Evolutionary conservation across 179 eudicot species (phyloP), one percentile per base, ranked within the genome.

Genomic region (Corrigiola litoralis): DNA sequence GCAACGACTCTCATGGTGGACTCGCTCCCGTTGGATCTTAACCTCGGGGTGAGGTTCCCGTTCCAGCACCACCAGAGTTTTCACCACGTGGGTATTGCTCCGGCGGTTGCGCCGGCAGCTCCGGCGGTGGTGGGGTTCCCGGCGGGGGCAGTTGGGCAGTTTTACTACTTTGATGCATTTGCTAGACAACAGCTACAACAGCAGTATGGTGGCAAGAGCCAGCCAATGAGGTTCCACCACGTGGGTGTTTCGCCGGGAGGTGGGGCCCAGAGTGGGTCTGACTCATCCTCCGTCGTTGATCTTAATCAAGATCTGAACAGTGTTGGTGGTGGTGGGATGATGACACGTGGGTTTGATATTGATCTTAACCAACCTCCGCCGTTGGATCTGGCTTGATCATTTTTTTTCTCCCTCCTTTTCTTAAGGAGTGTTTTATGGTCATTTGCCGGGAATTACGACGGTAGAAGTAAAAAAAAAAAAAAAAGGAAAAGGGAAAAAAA

Each of bases 261-360:
- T 2, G 71, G 64, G 2, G 71, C 34, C 12, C 79, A 64, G 57
- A 84, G 88, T 59, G 83, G 82, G 58, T 84, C 89, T 2, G 89
- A 84, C 16, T 82, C 86, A 0, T 84, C 89, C 1, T 84, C 89
- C 4, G 81, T 83, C 46, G 83, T 80, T 9, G 84, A 80, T 75
- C 68, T 77, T 52, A 67, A 65, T 18, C 81, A 80, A 32, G 85
- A 82, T 73, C 77, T 80, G 33, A 73, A 73, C 62, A 47, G 54
- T 9, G 23, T 29, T 37, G 53, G 29, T 18, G 64, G 66, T 23
- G 68, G 76, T 31, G n/a, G n/a, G n/a, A n/a, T n/a, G n/a, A n/a
- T n/a, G n/a, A 50, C 65, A 42, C 65, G 65, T 61, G 65, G 65
- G 4, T 8, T 68, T 13, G 71, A 37, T 58, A 52, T 75, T 24